Evolutionary conservation across 2,329 filamentous ascomycete species (phyloP), one percentile per base, ranked within the genome.

Genomic region (Orbilia blumenaviensis): DNA sequence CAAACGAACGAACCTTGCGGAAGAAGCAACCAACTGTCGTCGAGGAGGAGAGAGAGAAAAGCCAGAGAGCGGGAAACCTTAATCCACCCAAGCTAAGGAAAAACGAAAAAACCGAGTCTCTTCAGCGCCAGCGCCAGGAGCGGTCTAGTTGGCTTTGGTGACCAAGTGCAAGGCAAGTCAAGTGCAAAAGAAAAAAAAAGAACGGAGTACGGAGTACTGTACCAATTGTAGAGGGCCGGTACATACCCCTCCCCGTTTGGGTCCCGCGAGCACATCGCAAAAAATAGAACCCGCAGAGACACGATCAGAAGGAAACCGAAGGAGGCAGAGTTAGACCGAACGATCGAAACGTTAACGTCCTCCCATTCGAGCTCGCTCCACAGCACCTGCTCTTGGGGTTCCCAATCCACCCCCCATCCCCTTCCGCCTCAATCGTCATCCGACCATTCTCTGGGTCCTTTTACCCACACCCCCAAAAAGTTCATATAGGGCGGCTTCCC

Each of bases 261-360:
- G 63, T 63, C 58, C 67, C 67, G 46, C 67, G 44, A 66, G 44
- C 62, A 54, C 63, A 56, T 74, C 69, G 69, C 69, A 74, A 74
- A 74, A 74, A 74, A 74, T 74, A 74, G 69, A 74, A 74, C 62
- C 63, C 54, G 62, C 62, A 74, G 69, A 63, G 41, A 61, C 68
- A 73, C 56, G 68, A 73, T 66, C 68, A 73, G 69, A 74, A 74
- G 63, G 62, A 67, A 67, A 63, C 52, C 54, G 41, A 52, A 74
- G 62, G 62, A 61, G 62, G 69, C 62, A 72, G 67, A 64, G 67
- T 72, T 50, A 44, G 44, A 44, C 56, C 44, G 56, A 69, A 38
- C 46, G 44, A 56, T 63, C 69, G 42, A 63, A 67, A 58, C 46
- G 21, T 50, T n/a, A n/a, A n/a, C 63, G 62, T 46, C 61, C 68